These are phyloP conservation scores for Phytopythium mirpurense DNA, from an alignment of 352 stramenopile genomes.

Conservation along the genomic window DNA sequence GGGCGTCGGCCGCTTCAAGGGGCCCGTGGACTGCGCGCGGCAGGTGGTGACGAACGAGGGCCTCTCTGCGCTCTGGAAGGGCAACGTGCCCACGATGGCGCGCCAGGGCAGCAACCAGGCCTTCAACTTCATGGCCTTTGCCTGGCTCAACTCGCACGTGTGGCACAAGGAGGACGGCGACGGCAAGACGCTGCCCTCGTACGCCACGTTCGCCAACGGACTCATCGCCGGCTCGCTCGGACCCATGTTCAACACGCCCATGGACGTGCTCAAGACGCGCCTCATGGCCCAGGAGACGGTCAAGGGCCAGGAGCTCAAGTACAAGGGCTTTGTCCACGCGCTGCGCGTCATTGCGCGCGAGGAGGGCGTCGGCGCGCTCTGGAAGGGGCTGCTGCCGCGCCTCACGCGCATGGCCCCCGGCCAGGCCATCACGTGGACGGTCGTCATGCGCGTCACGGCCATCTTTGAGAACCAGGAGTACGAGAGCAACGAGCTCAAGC, in stretches of 20 bases:
- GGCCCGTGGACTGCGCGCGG: constrained; percentile 89
- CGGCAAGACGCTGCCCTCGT: constrained; percentile 88
- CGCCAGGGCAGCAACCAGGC: constrained; percentile 97
- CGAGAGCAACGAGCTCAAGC: constrained; percentile 49
- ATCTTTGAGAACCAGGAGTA: constrained; percentile 80
- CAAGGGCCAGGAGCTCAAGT: constrained; percentile 91
- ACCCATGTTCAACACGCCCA: constrained; percentile 85
- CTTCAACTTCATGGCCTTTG: constrained; percentile 97
- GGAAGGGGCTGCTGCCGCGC: constrained; percentile 95
- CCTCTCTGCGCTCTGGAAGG: constrained; percentile 93
- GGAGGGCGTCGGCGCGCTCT: constrained; percentile 92
- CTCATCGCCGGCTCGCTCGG: constrained; percentile 82
- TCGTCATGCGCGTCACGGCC: constrained; percentile 85
- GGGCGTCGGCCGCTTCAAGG: constrained; percentile 85
- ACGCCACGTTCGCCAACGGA: constrained; percentile 94
- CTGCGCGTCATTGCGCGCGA: constrained; percentile 92
- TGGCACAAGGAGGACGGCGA: constrained; percentile 89
- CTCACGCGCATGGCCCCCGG: constrained; percentile 95
- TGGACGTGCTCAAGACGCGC: constrained; percentile 96
- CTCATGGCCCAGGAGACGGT: constrained; percentile 89
- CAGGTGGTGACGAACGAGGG: constrained; percentile 93
- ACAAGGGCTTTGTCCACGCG: constrained; percentile 92
- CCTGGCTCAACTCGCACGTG: constrained; percentile 89
- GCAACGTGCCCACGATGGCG: constrained; percentile 94
- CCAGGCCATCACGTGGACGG: constrained; percentile 96